Percentiles rank a stretch among this genome's conserved stretches.
Evolutionary conservation across 495 filamentous ascomycete species (phyloP).

Genomic region (Talaromyces trachyspermus): DNA sequence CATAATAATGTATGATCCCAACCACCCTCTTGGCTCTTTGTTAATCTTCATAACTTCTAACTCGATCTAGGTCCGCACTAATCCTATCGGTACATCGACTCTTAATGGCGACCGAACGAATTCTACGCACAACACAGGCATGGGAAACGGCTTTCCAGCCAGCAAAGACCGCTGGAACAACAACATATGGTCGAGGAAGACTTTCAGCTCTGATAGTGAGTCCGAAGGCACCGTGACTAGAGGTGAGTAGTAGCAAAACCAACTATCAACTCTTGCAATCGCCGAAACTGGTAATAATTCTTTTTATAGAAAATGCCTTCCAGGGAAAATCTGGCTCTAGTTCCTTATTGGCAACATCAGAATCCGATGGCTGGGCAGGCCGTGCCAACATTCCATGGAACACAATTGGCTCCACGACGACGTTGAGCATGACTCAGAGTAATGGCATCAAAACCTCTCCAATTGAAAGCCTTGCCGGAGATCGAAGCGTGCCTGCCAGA

Average conservation of each 20-base stretch:
- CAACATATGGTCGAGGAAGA: constrained; percentile 56
- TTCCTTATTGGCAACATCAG: constrained; percentile 56
- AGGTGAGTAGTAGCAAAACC: constrained; percentile 1
- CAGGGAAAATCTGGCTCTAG: constrained; percentile 57
- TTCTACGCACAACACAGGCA: constrained; percentile 25
- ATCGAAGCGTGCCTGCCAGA: constrained; percentile 30
- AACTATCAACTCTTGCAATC: too few species aligned
- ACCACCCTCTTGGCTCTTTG: neutral
- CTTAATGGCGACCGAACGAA: constrained; percentile 34
- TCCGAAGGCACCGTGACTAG: constrained; percentile 4
- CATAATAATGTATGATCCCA: constrained; percentile 35
- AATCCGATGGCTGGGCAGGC: constrained; percentile 50
- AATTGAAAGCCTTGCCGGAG: constrained; percentile 35
- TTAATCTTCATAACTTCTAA: neutral
- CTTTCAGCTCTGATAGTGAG: constrained; percentile 35
- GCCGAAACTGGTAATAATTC: neutral
- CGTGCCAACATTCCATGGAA: constrained; percentile 48
- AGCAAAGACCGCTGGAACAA: constrained; percentile 44
- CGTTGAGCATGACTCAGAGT: constrained; percentile 30
- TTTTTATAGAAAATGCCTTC: constrained; percentile 19
- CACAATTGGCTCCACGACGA: constrained; percentile 40
- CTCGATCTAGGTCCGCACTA: constrained; percentile 26
- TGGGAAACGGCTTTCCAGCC: constrained; percentile 39
- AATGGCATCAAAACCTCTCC: constrained; percentile 43
- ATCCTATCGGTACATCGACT: constrained; percentile 33